Evolutionary conservation across 257 asterid genomes (phyloP).

Genomic region (Fraxinus quadrangulata): DNA sequence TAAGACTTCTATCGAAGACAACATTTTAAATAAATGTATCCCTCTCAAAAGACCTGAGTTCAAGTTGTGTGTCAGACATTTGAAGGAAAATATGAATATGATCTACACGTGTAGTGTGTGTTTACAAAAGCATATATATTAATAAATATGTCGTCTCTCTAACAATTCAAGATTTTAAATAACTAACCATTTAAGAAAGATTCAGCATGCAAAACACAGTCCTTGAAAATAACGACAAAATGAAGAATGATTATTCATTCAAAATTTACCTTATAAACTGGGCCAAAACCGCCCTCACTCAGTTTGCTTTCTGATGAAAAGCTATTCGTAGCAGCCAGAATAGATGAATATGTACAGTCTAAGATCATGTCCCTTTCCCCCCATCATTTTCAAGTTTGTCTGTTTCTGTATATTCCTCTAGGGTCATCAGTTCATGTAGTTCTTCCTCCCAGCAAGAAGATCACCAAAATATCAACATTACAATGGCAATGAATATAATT

Average conservation of each 20-base stretch:
- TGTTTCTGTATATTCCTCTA: constrained; percentile 38
- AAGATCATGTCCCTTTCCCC: constrained; percentile 40
- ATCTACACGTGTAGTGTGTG: too few species aligned
- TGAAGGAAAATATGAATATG: too few species aligned
- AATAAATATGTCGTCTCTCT: too few species aligned
- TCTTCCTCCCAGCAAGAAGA: constrained; percentile 35
- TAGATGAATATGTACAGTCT: constrained; percentile 43
- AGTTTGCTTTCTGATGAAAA: constrained; percentile 47
- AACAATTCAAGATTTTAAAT: too few species aligned
- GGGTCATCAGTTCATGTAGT: constrained; percentile 33
- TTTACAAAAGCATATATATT: too few species aligned
- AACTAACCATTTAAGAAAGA: too few species aligned
- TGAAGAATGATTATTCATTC: neutral
- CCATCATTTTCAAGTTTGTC: constrained; percentile 5
- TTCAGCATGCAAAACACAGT: neutral
- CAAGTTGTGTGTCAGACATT: too few species aligned
- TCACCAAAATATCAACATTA: constrained; percentile 10
- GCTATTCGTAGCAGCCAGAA: constrained; percentile 48
- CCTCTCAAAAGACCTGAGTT: too few species aligned
- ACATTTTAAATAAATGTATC: too few species aligned
- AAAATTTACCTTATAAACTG: constrained; percentile 48
- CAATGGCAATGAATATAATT: too few species aligned
- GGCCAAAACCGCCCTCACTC: constrained; percentile 71
- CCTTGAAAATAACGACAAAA: neutral
- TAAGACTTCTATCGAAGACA: too few species aligned